These are phyloP conservation scores for Raphanus raphanistrum DNA, from an alignment of 345 rosid genomes.

Conservation along the genomic window DNA sequence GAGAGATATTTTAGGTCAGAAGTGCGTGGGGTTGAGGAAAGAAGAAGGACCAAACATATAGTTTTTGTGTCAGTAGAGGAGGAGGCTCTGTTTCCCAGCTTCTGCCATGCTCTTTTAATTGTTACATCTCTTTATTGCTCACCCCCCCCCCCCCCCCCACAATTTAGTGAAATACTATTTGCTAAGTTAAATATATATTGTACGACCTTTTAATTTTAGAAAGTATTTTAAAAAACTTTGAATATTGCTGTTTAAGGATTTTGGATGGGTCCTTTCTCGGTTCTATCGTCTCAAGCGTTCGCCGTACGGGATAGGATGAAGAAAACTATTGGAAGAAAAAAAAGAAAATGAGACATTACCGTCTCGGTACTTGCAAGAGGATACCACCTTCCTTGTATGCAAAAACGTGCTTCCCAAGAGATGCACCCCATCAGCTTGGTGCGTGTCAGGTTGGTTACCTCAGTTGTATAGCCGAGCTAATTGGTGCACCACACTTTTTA, in stretches of 20 bases:
- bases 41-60: conserved; percentile 29
- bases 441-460: not conserved
- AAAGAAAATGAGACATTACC: not conserved
- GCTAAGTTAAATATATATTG: not conserved
- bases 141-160: not conserved
- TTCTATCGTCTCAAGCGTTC: conserved; percentile 6
- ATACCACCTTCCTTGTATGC: not conserved
- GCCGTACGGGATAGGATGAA: not conserved
- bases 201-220: not conserved
- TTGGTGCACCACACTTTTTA: not conserved
- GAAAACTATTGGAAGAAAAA: not conserved
- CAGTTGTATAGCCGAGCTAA: not conserved
- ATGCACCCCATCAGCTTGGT: not conserved
- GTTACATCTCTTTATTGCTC: not conserved
- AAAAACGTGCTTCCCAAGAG: not conserved
- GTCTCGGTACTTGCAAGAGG: not conserved
- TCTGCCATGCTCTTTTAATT: not conserved
- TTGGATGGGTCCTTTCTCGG: conserved; percentile 9
- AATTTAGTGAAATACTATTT: not conserved
- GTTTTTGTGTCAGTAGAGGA: conserved; percentile 11
- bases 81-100: conserved; percentile 32
- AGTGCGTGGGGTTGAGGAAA: conserved; percentile 17
- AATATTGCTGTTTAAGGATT: conserved; percentile 1
- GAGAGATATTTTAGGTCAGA: conserved; percentile 24
- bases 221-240: not conserved